Base-by-base conservation (phyloP, 2,329 filamentous ascomycete species). In the Paecilomyces formosus region DNA sequence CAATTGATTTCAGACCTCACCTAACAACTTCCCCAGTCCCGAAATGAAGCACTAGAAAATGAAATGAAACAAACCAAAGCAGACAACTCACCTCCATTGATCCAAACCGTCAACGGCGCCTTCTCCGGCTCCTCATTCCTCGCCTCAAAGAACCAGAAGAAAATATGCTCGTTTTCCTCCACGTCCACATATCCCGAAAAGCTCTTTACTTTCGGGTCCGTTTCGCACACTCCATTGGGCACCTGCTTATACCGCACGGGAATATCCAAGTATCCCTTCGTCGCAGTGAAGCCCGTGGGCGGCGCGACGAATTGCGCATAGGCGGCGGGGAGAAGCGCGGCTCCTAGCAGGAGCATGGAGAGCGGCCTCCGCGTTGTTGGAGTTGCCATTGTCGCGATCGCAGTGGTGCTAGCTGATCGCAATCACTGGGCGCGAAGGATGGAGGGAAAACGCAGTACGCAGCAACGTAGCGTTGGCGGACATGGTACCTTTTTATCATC, bases 61-160 rank as follows among this genome's bases (percentile, higher is more conserved):
- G n/a, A 45, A 45, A 21, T 5, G 13, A 45, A 45, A 18, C 3
- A 15, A 45, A 45, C 15, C 3, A 5, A 18, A 39, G 7, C 7
- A 39, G n/a, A 45, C 7, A 4, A 45, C 39, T 45, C 39, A 45
- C 39, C 39, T 45, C 84, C 83, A 58, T 84, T 84, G 66, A 87
- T 79, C 80, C 83, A 88, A 24, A 86, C 81, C 0, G 82, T 81
- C 31, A 87, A 70, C 0, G 84, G 84, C 1, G 83, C 83, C 53
- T 79, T 81, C 8, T 70, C 65, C 1, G 83, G 77, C 62, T 79
- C 74, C 39, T 45, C 39, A 21, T 45, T 45, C 39, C 39, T 45
- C n/a, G 39, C 39, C 39, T 45, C 39, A 45, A 45, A 45, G 39
- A 45, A 45, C 39, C 39, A 45, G 9, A 45, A 45, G 39, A 45